These are phyloP conservation scores for Diphasiastrum complanatum DNA, from an alignment of 83 land plant species.

Conservation along the genomic window DNA sequence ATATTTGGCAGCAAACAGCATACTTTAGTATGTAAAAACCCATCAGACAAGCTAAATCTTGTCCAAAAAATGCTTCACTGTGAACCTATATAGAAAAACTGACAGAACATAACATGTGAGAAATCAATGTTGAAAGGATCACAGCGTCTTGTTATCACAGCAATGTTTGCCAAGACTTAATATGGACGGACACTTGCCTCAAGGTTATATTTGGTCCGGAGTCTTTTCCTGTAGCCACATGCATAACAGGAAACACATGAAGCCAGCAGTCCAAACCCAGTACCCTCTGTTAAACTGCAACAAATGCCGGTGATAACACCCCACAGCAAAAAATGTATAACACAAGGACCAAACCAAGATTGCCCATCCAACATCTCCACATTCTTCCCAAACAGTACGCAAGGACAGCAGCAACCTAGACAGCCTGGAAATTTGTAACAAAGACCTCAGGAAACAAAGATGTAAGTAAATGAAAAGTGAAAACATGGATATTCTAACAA, in stretches of 20 bases:
- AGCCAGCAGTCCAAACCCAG: slow-evolving; percentile 50
- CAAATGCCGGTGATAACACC: slow-evolving; percentile 55
- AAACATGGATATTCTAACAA: not conserved
- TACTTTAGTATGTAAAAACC: too few relatives aligned
- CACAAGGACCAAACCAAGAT: slow-evolving; percentile 57
- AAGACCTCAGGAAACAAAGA: not conserved
- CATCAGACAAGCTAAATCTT: too few relatives aligned
- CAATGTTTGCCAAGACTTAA: too few relatives aligned
- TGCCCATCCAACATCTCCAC: slow-evolving; percentile 72
- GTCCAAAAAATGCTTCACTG: too few relatives aligned
- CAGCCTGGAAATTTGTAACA: too few relatives aligned
- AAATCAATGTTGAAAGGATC: too few relatives aligned
- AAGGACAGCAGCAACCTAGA: slow-evolving; percentile 69
- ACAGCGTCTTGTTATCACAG: too few relatives aligned
- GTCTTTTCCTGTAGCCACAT: slow-evolving; percentile 55
- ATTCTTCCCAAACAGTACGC: slow-evolving; percentile 71
- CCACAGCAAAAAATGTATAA: slow-evolving; percentile 64
- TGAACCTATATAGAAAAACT: too few relatives aligned
- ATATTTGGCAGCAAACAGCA: too few relatives aligned
- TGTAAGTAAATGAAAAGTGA: not conserved
- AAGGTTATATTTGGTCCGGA: slow-evolving; percentile 63
- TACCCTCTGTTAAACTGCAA: slow-evolving; percentile 53
- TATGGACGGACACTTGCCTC: too few relatives aligned
- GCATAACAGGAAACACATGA: slow-evolving; percentile 79
- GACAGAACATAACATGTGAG: too few relatives aligned